Conservation (phyloP, 2,329 filamentous ascomycete species). For the Hypoxylon sp. region DNA sequence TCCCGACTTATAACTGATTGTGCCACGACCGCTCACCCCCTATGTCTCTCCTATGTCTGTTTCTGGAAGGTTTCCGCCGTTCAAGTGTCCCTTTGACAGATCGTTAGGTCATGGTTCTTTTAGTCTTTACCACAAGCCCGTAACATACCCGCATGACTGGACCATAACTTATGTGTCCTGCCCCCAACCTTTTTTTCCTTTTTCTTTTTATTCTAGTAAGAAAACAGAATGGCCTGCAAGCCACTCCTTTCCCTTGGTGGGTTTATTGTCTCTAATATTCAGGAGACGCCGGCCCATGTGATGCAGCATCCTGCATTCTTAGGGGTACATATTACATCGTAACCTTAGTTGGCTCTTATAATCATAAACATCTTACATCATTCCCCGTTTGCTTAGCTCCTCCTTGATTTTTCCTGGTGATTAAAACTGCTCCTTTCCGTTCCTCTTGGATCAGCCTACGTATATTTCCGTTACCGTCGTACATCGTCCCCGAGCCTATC, state of each 20-base stretch:
- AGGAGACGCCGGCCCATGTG: slow-evolving; percentile 41
- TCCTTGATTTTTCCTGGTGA: slow-evolving; percentile 24
- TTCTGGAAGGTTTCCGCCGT: slow-evolving; percentile 42
- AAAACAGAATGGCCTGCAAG: slow-evolving; percentile 36
- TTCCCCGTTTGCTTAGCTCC: slow-evolving; percentile 35
- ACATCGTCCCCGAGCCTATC: slow-evolving; percentile 6
- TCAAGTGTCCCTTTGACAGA: slow-evolving; percentile 23
- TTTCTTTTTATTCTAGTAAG: slow-evolving; percentile 9
- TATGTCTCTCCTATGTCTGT: slow-evolving; percentile 26
- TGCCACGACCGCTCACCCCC: slow-evolving; percentile 33
- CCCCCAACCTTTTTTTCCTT: slow-evolving; percentile 29
- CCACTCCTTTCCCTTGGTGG: slow-evolving; percentile 39
- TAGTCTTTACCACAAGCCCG: slow-evolving; percentile 29
- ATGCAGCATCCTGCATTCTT: slow-evolving; percentile 40
- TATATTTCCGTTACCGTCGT: slow-evolving; percentile 12
- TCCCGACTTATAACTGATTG: slow-evolving; percentile 35
- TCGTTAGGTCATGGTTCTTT: slow-evolving; percentile 30
- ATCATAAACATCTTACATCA: slow-evolving; percentile 41
- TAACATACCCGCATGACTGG: slow-evolving; percentile 40
- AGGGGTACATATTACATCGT: slow-evolving; percentile 35
- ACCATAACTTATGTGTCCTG: slow-evolving; percentile 26
- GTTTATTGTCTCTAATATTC: slow-evolving; percentile 39
- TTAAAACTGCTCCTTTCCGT: slow-evolving; percentile 38
- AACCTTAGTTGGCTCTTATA: slow-evolving; percentile 39
- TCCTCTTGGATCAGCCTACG: slow-evolving; percentile 32